Base-by-base conservation (phyloP, 2,329 filamentous ascomycete genomes). In the Fusarium mexicanum region DNA sequence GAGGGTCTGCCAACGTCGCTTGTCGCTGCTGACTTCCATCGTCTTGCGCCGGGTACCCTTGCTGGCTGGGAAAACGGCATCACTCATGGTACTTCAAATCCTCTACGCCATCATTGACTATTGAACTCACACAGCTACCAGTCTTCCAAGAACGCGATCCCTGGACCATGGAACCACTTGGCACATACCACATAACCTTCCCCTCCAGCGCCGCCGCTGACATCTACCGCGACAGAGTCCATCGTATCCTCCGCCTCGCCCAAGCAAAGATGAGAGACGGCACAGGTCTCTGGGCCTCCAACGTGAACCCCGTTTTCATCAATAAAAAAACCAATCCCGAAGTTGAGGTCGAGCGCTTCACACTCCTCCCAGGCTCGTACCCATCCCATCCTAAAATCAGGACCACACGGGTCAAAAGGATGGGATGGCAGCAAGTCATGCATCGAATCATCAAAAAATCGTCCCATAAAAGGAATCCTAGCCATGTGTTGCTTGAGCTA, bases 101-200 rank as follows among this genome's bases (percentile, higher is more conserved):
- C 22, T 7, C 18, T 9, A 29, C 29, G 7, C 38, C n/a, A 6
- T 18, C 10, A 38, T 26, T 17, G 31, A 53, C 38, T 24, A 76
- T 41, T 67, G 76, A 14, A 40, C 60, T 65, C 31, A 72, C 59
- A 60, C 54, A 38, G 11, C 33, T 17, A 43, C 31, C 75, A 85
- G 88, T 92, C 44, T 87, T 93, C 31, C 92, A 92, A 70, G 88
- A 87, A 51, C 91, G 92, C 70, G 86, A 93, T 78, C 86, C 88
- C 8, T 80, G 85, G 64, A 93, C 91, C 16, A 86, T 94, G 57
- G 88, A 90, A 65, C 88, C 90, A 8, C 81, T 88, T 3, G 91
- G 90, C 67, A 87, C 87, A 76, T 95, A 95, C 83, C 91, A 89
- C 81, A 83, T 96, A 63, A 85, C 93, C 62, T 96, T 95, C 84